Percentiles rank a stretch among this genome's conserved stretches.
phyloP scores from a whole-genome alignment of 805 yeast genomes.

The Metschnikowia vanudenii region DNA sequence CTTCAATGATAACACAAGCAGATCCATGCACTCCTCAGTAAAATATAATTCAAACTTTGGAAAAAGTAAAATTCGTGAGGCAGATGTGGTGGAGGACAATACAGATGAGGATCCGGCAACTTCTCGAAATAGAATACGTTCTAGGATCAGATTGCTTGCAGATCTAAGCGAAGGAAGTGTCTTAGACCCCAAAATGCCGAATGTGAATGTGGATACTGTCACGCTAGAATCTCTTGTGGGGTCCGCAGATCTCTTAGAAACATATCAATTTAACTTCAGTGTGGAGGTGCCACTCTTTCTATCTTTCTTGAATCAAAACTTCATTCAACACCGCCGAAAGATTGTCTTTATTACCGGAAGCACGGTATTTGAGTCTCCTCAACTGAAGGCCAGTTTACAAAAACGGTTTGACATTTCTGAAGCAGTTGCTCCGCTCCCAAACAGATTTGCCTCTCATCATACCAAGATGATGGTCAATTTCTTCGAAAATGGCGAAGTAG shows the following conservation, averaged over 20 bases:
- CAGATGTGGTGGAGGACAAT: too few relatives aligned
- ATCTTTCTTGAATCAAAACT: constrained; percentile 28
- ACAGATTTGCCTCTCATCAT: constrained; percentile 52
- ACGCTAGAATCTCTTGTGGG: constrained; percentile 31
- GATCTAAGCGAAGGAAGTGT: constrained; percentile 25
- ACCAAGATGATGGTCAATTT: constrained; percentile 65
- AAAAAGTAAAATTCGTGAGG: too few relatives aligned
- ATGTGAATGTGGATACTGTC: constrained; percentile 25
- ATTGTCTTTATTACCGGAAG: constrained; percentile 35
- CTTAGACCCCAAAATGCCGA: constrained; percentile 2
- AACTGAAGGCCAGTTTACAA: neutral
- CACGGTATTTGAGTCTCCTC: constrained; percentile 9
- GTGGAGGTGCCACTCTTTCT: constrained; percentile 43
- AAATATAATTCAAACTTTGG: too few relatives aligned
- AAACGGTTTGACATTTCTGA: constrained; percentile 26
- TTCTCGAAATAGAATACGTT: constrained; percentile 7
- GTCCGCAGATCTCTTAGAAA: constrained; percentile 29
- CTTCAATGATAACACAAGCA: too few relatives aligned
- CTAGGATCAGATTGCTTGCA: constrained; percentile 27
- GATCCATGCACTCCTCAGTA: too few relatives aligned
- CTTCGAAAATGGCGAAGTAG: constrained; percentile 44
- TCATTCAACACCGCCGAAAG: constrained; percentile 18
- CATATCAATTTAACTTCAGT: constrained; percentile 50
- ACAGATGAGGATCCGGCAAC: neutral
- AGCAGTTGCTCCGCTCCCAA: constrained; percentile 35